phyloP scores from a whole-genome alignment of 371 early-diverging fungal genomes.

The Saksenaea oblongispora region DNA sequence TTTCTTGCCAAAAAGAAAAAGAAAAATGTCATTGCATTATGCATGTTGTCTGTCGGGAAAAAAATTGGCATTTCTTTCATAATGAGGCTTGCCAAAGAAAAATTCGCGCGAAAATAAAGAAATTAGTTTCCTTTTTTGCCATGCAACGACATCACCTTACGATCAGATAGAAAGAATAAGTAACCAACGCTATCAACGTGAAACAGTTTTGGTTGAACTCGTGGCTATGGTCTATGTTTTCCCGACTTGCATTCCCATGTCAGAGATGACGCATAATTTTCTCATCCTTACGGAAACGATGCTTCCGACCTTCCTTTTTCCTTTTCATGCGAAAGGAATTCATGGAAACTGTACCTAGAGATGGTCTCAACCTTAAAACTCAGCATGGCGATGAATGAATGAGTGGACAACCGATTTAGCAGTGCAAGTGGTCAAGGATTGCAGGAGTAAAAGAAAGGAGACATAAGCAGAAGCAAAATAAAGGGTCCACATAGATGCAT shows the following conservation, averaged over 20 bases:
- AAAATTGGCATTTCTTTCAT: not conserved
- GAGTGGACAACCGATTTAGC: not conserved
- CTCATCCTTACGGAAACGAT: not conserved
- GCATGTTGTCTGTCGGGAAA: not conserved
- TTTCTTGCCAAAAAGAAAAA: no score
- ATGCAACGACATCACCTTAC: not conserved
- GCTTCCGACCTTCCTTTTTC: not conserved
- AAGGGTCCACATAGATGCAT: not conserved
- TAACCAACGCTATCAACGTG: not conserved
- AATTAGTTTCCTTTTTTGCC: not conserved
- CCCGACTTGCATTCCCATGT: not conserved
- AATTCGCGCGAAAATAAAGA: constrained; percentile 1
- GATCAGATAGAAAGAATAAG: not conserved
- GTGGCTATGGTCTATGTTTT: not conserved
- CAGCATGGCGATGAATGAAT: no score
- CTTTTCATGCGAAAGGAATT: not conserved
- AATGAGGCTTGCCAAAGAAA: not conserved
- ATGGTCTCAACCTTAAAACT: no score
- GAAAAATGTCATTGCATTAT: no score
- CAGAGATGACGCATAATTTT: constrained; percentile 2
- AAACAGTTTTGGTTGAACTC: not conserved
- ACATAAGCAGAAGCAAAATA: not conserved
- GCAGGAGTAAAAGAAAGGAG: not conserved
- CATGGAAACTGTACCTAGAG: no score
- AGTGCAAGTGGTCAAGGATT: not conserved